These are phyloP conservation scores for Ichthyophthirius multifiliis DNA, from an alignment of 169 alveolate species.

Conservation along the genomic window DNA sequence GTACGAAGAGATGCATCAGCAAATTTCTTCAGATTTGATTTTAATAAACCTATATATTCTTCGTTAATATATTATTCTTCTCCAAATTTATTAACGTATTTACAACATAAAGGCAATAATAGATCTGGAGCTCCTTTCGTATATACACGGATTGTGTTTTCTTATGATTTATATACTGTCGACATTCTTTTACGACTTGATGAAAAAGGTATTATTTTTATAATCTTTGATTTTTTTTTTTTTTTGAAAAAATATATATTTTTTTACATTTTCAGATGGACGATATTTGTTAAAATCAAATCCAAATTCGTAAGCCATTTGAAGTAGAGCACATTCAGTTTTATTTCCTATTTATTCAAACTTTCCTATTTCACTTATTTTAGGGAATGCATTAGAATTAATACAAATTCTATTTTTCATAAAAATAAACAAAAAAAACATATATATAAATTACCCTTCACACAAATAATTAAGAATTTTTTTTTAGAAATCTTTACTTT, in stretches of 20 bases:
- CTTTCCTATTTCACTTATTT: constrained; percentile 16
- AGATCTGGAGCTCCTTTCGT: constrained; percentile 87
- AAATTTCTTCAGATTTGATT: constrained; percentile 45
- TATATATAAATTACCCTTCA: constrained; percentile 17
- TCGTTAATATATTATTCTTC: background rate
- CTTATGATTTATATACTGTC: constrained; percentile 17
- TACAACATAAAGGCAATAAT: constrained; percentile 45
- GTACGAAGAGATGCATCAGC: constrained; percentile 72
- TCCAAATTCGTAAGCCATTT: constrained; percentile 56
- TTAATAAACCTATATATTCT: background rate
- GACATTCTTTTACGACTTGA: constrained; percentile 67
- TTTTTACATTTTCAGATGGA: background rate
- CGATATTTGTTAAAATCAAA: constrained; percentile 42
- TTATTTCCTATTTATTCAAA: constrained; percentile 62
- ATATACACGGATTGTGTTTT: constrained; percentile 40
- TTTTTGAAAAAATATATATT: background rate
- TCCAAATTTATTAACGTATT: constrained; percentile 55
- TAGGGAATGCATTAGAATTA: constrained; percentile 72
- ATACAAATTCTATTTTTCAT: constrained; percentile 44
- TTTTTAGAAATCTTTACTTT: background rate
- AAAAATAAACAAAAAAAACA: background rate
- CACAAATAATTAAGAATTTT: background rate
- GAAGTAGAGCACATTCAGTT: constrained; percentile 86
- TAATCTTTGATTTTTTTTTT: background rate
- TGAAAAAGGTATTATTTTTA: constrained; percentile 51